Evolutionary conservation across 306 rosid species (phyloP).

Genomic region (Rosa rugosa): DNA sequence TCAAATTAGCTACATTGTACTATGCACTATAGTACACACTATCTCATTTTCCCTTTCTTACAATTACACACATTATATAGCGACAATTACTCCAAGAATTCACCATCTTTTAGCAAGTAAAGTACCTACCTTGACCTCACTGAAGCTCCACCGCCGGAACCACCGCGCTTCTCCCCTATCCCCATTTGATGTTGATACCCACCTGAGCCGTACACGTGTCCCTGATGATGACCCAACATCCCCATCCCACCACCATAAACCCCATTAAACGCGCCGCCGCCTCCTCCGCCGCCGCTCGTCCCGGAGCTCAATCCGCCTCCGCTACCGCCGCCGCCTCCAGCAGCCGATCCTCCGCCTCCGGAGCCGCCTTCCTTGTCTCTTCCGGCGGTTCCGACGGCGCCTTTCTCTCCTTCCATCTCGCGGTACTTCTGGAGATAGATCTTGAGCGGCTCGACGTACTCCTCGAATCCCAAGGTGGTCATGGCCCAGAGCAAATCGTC

Average conservation of each 20-base stretch:
- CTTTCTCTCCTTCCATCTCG: conserved; percentile 68
- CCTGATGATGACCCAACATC: conserved; percentile 54
- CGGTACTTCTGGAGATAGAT: conserved; percentile 59
- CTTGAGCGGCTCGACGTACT: conserved; percentile 62
- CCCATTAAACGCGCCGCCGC: conserved; percentile 41
- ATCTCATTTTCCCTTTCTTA: neutral
- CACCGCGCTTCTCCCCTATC: conserved; percentile 21
- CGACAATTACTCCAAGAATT: neutral
- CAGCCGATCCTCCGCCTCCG: conserved; percentile 31
- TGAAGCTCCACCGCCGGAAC: conserved; percentile 22
- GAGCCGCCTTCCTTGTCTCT: conserved; percentile 43
- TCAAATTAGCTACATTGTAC: conserved; percentile 18
- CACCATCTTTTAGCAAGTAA: neutral
- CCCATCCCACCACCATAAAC: conserved; percentile 58
- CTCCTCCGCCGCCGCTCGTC: conserved; percentile 13
- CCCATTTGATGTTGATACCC: conserved; percentile 42
- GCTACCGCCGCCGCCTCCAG: conserved; percentile 25
- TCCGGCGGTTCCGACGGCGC: conserved; percentile 35
- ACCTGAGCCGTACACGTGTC: conserved; percentile 46
- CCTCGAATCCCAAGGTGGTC: conserved; percentile 67
- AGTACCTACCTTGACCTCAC: conserved; percentile 39
- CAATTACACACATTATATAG: conserved; percentile 22
- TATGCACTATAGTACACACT: conserved; percentile 1
- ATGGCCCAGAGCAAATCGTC: conserved; percentile 70
- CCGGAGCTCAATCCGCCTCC: conserved; percentile 29